Evolutionary conservation across 2,329 filamentous ascomycete species (phyloP), one percentile per base, ranked within the genome.

Genomic region (Phoma sp.): DNA sequence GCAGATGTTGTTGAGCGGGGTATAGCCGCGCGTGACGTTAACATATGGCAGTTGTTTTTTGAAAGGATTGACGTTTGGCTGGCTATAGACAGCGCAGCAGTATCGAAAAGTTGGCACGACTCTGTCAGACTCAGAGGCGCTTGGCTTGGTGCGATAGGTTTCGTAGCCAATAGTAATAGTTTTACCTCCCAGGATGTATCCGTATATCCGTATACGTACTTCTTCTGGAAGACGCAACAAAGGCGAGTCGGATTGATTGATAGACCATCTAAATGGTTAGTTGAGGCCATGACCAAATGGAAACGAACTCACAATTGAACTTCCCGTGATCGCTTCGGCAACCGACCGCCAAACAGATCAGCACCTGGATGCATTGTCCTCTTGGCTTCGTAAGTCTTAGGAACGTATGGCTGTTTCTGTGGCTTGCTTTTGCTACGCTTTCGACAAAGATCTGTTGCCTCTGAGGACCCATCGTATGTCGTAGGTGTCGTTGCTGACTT

Each of bases 141-240:
- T 39, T 9, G 45, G 21, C 11, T 21, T 28, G 10, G 25, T 29
- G 14, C 51, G 51, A 45, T 69, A 72, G 12, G 56, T 71, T 37
- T 63, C 36, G 28, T 59, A 71, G 4, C 48, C 39, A 26, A 72
- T 68, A 7, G 51, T 49, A 45, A 72, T 70, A 10, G 64, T 68
- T 10, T 65, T 63, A 5, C 66, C 65, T 1, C 68, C 65, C 15
- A 68, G 55, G 1, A 40, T 46, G 25, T 61, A 62, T 5, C 52
- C 52, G 32, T 66, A 72, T 29, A 73, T 69, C 11, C 18, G 39
- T 6, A 47, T 47, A 7, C 66, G 64, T 6, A 72, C 53, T 17
- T 65, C 58, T 4, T 38, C 37, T 5, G 69, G 68, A 3, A 73
- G 61, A 12, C 59, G 58, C 14, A 73, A 43, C 2, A 73, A 59